phyloP scores from a whole-genome alignment of 495 filamentous ascomycete species.

The Staphylotrichum longicolle region DNA sequence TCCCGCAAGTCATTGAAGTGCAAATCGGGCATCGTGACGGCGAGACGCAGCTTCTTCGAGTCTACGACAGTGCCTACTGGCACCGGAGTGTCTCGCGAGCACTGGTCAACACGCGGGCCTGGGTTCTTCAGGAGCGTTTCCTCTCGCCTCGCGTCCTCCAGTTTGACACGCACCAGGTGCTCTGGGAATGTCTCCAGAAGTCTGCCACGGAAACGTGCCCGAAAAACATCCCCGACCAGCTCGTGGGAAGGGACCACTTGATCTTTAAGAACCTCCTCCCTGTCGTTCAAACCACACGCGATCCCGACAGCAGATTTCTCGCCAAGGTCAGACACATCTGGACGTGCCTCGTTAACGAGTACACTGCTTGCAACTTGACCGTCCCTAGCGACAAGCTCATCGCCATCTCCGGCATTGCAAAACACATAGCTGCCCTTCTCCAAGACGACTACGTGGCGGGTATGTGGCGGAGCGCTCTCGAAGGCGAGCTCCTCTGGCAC shows the following conservation, averaged over 20 bases:
- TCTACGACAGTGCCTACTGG: neutral
- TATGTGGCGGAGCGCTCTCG: neutral
- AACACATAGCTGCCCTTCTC: neutral
- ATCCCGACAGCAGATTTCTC: neutral
- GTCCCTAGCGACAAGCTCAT: neutral
- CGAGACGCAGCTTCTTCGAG: neutral
- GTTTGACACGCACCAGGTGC: neutral
- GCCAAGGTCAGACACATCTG: neutral
- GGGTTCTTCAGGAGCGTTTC: slow-evolving; percentile 7
- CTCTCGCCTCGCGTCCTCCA: slow-evolving; percentile 1
- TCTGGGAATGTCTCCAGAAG: slow-evolving; percentile 2
- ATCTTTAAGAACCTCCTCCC: neutral
- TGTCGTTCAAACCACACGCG: neutral
- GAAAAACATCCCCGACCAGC: neutral
- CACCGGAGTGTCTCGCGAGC: neutral
- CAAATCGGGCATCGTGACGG: neutral
- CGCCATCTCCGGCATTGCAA: slow-evolving; percentile 3
- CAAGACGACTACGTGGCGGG: neutral
- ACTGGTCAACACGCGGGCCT: slow-evolving; percentile 1
- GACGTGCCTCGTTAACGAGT: neutral
- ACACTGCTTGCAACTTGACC: neutral
- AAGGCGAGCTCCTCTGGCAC: neutral
- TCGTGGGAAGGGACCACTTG: neutral
- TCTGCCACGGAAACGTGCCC: slow-evolving; percentile 1
- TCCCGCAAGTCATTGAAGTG: slow-evolving; percentile 1